phyloP scores from a whole-genome alignment of 2,329 filamentous ascomycete species.

The Colletotrichum siamense region DNA sequence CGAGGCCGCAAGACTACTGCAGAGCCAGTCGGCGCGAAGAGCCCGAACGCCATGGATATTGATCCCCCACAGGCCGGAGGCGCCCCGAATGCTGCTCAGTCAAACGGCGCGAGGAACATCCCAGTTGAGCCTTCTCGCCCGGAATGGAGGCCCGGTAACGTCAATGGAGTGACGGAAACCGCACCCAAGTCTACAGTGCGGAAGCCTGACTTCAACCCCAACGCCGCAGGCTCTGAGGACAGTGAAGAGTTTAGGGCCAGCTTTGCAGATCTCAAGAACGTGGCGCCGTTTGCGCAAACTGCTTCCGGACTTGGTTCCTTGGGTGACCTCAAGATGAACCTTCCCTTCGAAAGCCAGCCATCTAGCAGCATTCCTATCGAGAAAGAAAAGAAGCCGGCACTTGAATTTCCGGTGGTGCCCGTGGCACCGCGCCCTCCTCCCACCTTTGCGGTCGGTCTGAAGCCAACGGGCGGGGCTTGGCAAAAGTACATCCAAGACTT shows the following conservation, averaged over 20 bases:
- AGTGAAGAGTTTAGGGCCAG: conserved; percentile 59
- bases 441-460: conserved; percentile 46
- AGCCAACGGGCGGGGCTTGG: conserved; percentile 49
- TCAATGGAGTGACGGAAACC: conserved; percentile 24
- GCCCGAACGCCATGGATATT: conserved; percentile 70
- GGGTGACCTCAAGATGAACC: conserved; percentile 58
- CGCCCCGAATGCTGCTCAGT: conserved; percentile 22
- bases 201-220: conserved; percentile 33
- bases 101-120: conserved; percentile 54
- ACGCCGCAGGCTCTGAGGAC: conserved; percentile 58
- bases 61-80: conserved; percentile 51
- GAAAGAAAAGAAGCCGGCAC: conserved; percentile 37
- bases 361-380: conserved; percentile 44
- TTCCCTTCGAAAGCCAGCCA: conserved; percentile 62
- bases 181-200: conserved; percentile 20
- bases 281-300: conserved; percentile 58
- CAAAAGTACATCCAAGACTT: conserved; percentile 60
- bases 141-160: conserved; percentile 62
- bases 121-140: conserved; percentile 63
- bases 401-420: conserved; percentile 55
- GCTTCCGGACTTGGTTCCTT: conserved; percentile 58
- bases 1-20: conserved; percentile 36
- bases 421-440: conserved; percentile 53
- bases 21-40: conserved; percentile 38
- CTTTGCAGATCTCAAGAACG: conserved; percentile 61